A percentile compares a stretch with the other conserved stretches of the same genome.
Evolutionary conservation across 192 early-diverging fungal genomes (phyloP).

Genomic region (Ramicandelaber brevisporus): DNA sequence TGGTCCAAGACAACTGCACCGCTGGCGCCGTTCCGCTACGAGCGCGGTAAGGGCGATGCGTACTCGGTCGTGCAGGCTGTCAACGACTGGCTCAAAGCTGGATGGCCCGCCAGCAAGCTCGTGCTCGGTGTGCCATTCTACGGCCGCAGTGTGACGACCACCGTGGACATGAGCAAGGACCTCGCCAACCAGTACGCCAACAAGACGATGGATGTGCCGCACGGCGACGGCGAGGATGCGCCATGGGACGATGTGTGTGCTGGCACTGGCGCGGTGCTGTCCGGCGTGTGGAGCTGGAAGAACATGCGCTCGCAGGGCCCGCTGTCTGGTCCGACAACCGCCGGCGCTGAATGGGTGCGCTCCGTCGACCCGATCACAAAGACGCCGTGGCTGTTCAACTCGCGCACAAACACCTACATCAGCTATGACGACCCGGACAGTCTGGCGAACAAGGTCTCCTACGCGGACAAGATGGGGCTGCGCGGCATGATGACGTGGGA

Average conservation of each 20-base stretch:
- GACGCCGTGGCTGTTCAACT: conserved; percentile 48
- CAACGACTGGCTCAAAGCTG: conserved; percentile 23
- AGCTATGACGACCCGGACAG: conserved; percentile 30
- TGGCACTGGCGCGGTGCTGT: conserved; percentile 12
- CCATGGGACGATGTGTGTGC: conserved; percentile 23
- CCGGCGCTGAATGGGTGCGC: conserved; percentile 27
- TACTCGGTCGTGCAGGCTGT: conserved; percentile 20
- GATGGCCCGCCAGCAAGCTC: conserved; percentile 30
- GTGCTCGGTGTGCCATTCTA: conserved; percentile 33
- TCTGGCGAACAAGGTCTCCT: conserved; percentile 16
- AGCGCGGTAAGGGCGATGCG: conserved; percentile 8
- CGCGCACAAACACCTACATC: conserved; percentile 24
- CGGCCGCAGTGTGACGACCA: conserved; percentile 19
- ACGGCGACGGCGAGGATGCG: conserved; percentile 24
- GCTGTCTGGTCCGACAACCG: conserved; percentile 13
- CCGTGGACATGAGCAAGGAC: conserved; percentile 8
- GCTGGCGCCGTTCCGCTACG: conserved; percentile 22
- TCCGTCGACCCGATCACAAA: conserved; percentile 28
- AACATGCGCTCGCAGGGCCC: conserved; percentile 30
- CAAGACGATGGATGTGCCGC: conserved; percentile 6
- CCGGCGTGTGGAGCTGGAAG: conserved; percentile 36
- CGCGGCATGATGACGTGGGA: conserved; percentile 34
- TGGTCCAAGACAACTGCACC: conserved; percentile 26
- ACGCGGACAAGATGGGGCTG: conserved; percentile 14
- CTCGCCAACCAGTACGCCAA: conserved; percentile 6